A percentile compares a stretch with the other conserved stretches of the same genome.
phyloP scores from a whole-genome alignment of 2,329 filamentous ascomycete species.

The Monosporascus sp. region DNA sequence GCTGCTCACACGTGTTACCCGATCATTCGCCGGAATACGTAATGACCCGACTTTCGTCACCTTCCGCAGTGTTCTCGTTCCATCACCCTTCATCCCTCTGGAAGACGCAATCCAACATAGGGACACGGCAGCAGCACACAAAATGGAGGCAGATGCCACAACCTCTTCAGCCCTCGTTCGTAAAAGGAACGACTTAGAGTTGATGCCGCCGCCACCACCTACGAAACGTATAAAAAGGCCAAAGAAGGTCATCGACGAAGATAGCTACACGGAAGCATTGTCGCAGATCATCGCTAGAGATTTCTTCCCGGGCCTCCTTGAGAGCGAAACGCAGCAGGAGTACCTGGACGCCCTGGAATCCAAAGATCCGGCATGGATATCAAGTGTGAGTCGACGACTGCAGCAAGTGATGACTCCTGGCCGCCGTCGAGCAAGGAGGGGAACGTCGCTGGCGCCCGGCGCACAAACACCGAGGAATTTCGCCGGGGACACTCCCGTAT shows the following conservation, averaged over 20 bases:
- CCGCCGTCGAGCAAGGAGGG: slow-evolving; percentile 33
- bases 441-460: slow-evolving; percentile 26
- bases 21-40: too few relatives aligned
- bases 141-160: slow-evolving; percentile 32
- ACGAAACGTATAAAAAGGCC: slow-evolving; percentile 90
- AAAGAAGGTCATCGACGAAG: slow-evolving; percentile 83
- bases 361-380: slow-evolving; percentile 79
- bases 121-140: not conserved
- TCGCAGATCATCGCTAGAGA: slow-evolving; percentile 94
- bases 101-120: too few relatives aligned
- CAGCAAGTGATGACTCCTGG: slow-evolving; percentile 79
- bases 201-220: slow-evolving; percentile 85
- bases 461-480: slow-evolving; percentile 60
- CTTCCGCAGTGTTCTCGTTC: too few relatives aligned
- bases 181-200: slow-evolving; percentile 60
- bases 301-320: slow-evolving; percentile 89
- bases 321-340: slow-evolving; percentile 83
- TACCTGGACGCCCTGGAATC: slow-evolving; percentile 90
- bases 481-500: slow-evolving; percentile 69
- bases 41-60: too few relatives aligned
- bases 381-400: slow-evolving; percentile 68
- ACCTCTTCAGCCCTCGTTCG: slow-evolving; percentile 57
- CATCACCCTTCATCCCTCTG: too few relatives aligned
- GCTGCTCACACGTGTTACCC: too few relatives aligned
- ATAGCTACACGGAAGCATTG: slow-evolving; percentile 83